These are phyloP conservation scores for Xylariaceae sp. DNA, from an alignment of 2,329 filamentous ascomycete genomes.

Conservation along the genomic window DNA sequence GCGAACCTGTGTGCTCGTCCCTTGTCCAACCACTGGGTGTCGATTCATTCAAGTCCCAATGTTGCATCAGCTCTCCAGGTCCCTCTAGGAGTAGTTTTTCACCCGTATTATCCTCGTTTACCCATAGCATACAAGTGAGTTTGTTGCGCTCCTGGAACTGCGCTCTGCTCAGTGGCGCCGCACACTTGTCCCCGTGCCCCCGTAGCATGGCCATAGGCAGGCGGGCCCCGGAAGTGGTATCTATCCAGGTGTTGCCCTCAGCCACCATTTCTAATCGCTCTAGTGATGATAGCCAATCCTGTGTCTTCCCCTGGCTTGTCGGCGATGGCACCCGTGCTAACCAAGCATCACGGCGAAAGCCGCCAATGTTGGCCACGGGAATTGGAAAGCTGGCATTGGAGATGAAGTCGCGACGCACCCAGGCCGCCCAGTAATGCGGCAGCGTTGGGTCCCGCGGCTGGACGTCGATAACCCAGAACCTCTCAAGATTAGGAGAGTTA, in stretches of 20 bases:
- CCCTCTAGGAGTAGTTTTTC: constrained; percentile 3
- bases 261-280: constrained; percentile 11
- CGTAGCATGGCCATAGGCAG: no score
- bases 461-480: constrained; percentile 21
- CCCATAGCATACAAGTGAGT: background rate
- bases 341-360: background rate
- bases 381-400: constrained; percentile 22
- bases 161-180: background rate
- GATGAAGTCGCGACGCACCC: constrained; percentile 29
- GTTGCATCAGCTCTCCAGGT: constrained; percentile 18
- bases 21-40: constrained; percentile 13
- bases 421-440: constrained; percentile 15
- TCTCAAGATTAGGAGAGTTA: constrained; percentile 17
- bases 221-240: constrained; percentile 7
- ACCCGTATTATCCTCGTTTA: constrained; percentile 17
- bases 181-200: no score
- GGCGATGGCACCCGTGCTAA: constrained; percentile 18
- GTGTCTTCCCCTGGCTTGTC: background rate
- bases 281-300: constrained; percentile 18
- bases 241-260: constrained; percentile 18
- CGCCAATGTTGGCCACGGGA: constrained; percentile 8
- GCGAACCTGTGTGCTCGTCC: no score
- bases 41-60: constrained; percentile 15
- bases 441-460: background rate
- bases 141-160: background rate